Evolutionary conservation across 768 basidiomycete genomes (phyloP).

Genomic region (Tulasnella sp.): DNA sequence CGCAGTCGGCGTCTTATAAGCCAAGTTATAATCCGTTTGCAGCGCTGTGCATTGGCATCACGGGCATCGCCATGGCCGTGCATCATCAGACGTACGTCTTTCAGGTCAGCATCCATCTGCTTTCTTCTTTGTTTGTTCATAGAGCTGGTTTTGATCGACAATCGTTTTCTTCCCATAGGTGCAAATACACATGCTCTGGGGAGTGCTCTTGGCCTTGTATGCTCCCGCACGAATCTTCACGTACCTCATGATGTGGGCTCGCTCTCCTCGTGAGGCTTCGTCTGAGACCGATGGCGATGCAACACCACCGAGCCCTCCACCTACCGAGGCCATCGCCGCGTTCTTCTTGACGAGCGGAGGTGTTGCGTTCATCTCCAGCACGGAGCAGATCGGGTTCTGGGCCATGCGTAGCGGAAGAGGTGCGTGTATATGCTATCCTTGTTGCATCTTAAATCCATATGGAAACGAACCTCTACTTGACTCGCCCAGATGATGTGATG

Average conservation of each 20-base stretch:
- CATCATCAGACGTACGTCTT: slow-evolving; percentile 88
- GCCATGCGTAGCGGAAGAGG: slow-evolving; percentile 87
- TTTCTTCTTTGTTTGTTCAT: no score
- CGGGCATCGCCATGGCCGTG: slow-evolving; percentile 86
- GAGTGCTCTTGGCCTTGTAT: slow-evolving; percentile 68
- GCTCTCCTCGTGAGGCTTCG: slow-evolving; percentile 46
- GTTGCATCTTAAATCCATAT: neutral
- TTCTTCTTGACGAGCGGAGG: slow-evolving; percentile 86
- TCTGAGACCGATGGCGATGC: no score
- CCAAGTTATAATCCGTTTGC: slow-evolving; percentile 87
- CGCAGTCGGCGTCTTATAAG: slow-evolving; percentile 32
- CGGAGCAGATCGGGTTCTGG: slow-evolving; percentile 78
- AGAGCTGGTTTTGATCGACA: no score
- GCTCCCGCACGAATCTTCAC: slow-evolving; percentile 74
- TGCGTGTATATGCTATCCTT: slow-evolving; percentile 33
- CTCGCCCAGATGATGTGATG: slow-evolving; percentile 67
- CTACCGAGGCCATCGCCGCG: slow-evolving; percentile 80
- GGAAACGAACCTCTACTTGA: slow-evolving; percentile 4
- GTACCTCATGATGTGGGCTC: slow-evolving; percentile 89
- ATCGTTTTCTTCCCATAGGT: slow-evolving; percentile 36
- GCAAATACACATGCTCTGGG: slow-evolving; percentile 87
- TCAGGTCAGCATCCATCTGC: slow-evolving; percentile 37
- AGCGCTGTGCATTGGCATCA: slow-evolving; percentile 85
- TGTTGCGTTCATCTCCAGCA: slow-evolving; percentile 77
- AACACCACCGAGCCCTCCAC: slow-evolving; percentile 81